Evolutionary conservation across 306 rosid genomes (phyloP).

Genomic region (Macrotyloma uniflorum): DNA sequence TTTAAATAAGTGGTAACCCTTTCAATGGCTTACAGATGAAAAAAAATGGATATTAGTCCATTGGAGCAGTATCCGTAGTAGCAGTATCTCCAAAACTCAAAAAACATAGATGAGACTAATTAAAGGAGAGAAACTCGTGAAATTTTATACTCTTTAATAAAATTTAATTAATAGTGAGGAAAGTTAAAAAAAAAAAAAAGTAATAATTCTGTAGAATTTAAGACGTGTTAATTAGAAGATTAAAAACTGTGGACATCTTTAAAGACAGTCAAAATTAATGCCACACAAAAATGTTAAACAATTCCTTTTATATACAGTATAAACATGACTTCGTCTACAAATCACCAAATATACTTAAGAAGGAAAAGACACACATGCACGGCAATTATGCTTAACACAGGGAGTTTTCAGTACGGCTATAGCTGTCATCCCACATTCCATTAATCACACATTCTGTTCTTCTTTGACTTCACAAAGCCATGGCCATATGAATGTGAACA

Average conservation of each 20-base stretch:
- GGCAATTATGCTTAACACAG: background rate
- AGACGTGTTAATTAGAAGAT: background rate
- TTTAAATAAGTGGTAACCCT: background rate
- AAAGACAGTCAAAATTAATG: background rate
- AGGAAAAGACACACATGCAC: background rate
- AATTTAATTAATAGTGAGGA: no score
- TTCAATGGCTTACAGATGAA: background rate
- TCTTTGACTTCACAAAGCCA: conserved; percentile 8
- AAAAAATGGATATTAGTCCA: no score
- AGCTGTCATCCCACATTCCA: conserved; percentile 5
- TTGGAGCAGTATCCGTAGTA: no score
- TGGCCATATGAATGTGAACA: conserved; percentile 12
- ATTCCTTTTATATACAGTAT: background rate
- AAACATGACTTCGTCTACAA: background rate
- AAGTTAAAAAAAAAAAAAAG: no score
- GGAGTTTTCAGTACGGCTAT: conserved; percentile 13
- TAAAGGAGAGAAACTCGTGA: no score
- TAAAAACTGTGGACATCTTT: background rate
- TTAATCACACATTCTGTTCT: background rate
- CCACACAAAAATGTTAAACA: background rate
- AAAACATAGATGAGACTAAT: no score
- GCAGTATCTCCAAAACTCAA: no score
- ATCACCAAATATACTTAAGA: background rate
- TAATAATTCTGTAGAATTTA: background rate
- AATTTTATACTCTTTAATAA: no score